phyloP scores from a whole-genome alignment of 805 yeast species.

The Myxozyma neotropica region DNA sequence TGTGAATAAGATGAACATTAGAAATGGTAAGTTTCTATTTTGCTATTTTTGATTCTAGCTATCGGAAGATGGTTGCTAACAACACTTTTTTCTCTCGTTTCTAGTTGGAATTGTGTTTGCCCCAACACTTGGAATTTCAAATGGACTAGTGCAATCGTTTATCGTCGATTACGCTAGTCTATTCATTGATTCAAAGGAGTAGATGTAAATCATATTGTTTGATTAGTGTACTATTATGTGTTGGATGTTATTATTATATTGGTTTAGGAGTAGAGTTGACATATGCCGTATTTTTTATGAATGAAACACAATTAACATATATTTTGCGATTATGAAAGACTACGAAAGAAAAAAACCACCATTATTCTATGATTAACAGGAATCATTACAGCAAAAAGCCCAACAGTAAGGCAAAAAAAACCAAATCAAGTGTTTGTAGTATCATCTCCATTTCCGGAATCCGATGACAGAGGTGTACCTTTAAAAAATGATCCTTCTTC shows the following conservation, averaged over 20 bases:
- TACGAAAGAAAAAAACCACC: too few species aligned
- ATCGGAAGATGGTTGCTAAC: too few species aligned
- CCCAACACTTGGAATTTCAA: conserved; percentile 72
- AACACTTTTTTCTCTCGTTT: not conserved
- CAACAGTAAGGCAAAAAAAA: not conserved
- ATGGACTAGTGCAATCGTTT: conserved; percentile 60
- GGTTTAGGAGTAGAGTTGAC: not conserved
- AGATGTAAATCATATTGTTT: too few species aligned
- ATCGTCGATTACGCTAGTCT: conserved; percentile 64
- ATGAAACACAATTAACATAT: too few species aligned
- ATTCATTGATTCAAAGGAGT: conserved; percentile 49
- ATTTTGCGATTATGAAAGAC: too few species aligned
- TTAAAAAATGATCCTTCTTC: conserved; percentile 16
- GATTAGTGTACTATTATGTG: too few species aligned
- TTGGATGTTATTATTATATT: too few species aligned
- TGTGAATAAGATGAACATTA: conserved; percentile 78
- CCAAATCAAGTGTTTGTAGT: not conserved
- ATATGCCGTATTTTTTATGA: too few species aligned
- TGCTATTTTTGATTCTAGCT: not conserved
- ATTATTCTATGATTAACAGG: too few species aligned
- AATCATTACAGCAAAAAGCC: not conserved
- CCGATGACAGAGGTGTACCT: not conserved
- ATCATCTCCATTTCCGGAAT: not conserved
- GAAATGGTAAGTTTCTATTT: conserved; percentile 49
- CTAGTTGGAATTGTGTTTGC: conserved; percentile 72